Percentiles rank a stretch among this genome's conserved stretches.
These are phyloP conservation scores for Didymella keratinophila DNA, from an alignment of 2,329 filamentous ascomycete species.

Conservation along the genomic window DNA sequence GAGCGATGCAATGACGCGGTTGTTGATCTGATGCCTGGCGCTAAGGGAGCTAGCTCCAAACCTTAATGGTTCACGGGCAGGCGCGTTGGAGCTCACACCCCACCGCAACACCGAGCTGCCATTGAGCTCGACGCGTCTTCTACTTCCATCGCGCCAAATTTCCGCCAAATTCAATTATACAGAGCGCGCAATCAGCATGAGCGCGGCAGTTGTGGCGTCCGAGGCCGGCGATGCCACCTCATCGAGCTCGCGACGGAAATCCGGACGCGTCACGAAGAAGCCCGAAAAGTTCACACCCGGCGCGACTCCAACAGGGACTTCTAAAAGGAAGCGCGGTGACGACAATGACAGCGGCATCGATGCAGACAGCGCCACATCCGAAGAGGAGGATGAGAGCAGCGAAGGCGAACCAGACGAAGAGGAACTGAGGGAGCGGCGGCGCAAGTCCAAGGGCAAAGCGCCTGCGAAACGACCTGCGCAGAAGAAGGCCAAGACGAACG, in stretches of 20 bases:
- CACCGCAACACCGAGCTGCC: conserved; percentile 29
- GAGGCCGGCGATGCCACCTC: conserved; percentile 36
- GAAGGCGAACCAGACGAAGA: conserved; percentile 52
- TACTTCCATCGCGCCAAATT: conserved; percentile 5
- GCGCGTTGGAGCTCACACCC: conserved; percentile 28
- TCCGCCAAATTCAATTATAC: conserved; percentile 11
- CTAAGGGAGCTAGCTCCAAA: conserved; percentile 14
- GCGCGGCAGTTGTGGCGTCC: conserved; percentile 37
- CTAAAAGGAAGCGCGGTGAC: conserved; percentile 49
- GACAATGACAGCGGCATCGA: conserved; percentile 44
- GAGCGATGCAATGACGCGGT: conserved; percentile 17
- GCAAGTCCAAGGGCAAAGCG: conserved; percentile 43
- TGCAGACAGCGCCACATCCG: conserved; percentile 34
- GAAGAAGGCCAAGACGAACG: conserved; percentile 65
- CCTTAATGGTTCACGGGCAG: conserved; percentile 17
- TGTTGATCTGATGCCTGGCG: conserved; percentile 9
- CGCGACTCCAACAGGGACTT: conserved; percentile 39
- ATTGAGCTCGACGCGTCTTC: conserved; percentile 29
- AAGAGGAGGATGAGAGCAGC: conserved; percentile 44
- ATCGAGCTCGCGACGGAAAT: conserved; percentile 49
- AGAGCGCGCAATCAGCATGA: conserved; percentile 43
- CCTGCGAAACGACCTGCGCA: conserved; percentile 51
- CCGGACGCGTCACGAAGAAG: conserved; percentile 52
- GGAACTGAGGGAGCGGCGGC: conserved; percentile 47
- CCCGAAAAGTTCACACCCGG: conserved; percentile 45